Evolutionary conservation across 208 protist species (phyloP), one percentile per base, ranked within the genome.

Genomic region (Porcisia deanei): DNA sequence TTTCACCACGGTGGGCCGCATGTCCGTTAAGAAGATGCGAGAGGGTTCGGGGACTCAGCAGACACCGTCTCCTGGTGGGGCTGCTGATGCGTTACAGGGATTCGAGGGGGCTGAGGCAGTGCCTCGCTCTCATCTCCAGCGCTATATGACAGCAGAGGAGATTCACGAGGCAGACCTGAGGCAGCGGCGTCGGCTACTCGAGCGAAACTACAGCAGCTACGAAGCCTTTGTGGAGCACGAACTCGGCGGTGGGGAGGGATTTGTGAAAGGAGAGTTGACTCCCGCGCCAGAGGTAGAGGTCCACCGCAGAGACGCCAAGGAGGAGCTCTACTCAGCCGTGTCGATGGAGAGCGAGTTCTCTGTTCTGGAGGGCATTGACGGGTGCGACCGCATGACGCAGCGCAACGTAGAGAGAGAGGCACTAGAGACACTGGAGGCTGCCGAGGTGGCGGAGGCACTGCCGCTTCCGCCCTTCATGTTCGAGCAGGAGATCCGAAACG

Each of bases 131-230:
- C 57, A 2, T 34, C 37, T 47, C 0, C 30, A 22, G 53, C 76
- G 65, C 5, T 81, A 77, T 52, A 75, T 68, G 10, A 75, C 80
- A 16, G 74, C 86, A 12, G 88, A 94, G 77, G 81, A 84, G 79
- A 54, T 87, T 34, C 88, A 94, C 71, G 77, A 76, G 76, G 67
- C 72, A 14, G 84, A 91, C 41, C 58, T 97, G 60, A 61, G 75
- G 41, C 55, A 64, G 57, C 78, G 80, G 25, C 81, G 82, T 37
- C 82, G 85, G 25, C 9, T 89, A 18, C 73, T 95, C 71, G 58
- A 91, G 64, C 80, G 77, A 41, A 94, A 92, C 65, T 97, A 89
- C 80, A 69, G 60, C 1, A 92, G 60, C 69, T 94, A 97, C 63
- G 91, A 97, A 49, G 87, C 78, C 18, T 94, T 87, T 76, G 74